Percentiles rank a stretch among this genome's conserved stretches.
phyloP scores from a whole-genome alignment of 2,329 filamentous ascomycete genomes.

The Alternaria alternata region DNA sequence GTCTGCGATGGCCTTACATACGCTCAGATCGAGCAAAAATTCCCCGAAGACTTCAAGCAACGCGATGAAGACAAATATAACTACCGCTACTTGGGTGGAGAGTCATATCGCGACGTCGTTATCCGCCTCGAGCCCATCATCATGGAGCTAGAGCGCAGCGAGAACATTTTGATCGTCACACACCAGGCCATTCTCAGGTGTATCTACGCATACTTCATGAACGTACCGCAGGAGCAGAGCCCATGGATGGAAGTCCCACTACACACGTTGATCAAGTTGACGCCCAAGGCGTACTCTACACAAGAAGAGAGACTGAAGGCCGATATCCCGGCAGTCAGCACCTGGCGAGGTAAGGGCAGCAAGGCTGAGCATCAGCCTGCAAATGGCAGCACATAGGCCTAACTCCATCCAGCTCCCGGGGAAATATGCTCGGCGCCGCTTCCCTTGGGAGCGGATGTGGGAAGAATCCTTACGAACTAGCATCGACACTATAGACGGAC shows the following conservation, averaged over 20 bases:
- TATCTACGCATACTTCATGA: slow-evolving; percentile 99
- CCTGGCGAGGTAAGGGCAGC: slow-evolving; percentile 92
- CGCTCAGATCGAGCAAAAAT: slow-evolving; percentile 88
- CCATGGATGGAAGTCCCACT: slow-evolving; percentile 99
- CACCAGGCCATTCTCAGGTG: slow-evolving; percentile 96
- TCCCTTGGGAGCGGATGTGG: slow-evolving; percentile 14
- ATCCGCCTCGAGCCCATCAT: slow-evolving; percentile 98
- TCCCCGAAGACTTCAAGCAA: slow-evolving; percentile 92
- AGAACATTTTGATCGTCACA: slow-evolving; percentile 97
- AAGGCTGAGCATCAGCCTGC: slow-evolving; percentile 81
- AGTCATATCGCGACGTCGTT: slow-evolving; percentile 95
- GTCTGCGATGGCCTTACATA: slow-evolving; percentile 97
- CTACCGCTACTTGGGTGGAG: slow-evolving; percentile 96
- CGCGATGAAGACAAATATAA: slow-evolving; percentile 99
- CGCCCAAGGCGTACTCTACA: slow-evolving; percentile 91
- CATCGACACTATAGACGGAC: slow-evolving; percentile 4
- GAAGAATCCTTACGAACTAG: slow-evolving; percentile 8
- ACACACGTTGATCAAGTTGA: slow-evolving; percentile 95
- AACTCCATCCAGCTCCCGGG: slow-evolving; percentile 23
- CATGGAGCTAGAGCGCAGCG: slow-evolving; percentile 96
- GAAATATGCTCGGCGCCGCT: slow-evolving; percentile 8
- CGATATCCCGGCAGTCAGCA: slow-evolving; percentile 94
- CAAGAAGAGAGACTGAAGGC: slow-evolving; percentile 88
- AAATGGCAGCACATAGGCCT: slow-evolving; percentile 34
- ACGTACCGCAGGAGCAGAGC: slow-evolving; percentile 88